Conservation (phyloP, 352 stramenopile species). For the Pelagophyceae sp. region DNA sequence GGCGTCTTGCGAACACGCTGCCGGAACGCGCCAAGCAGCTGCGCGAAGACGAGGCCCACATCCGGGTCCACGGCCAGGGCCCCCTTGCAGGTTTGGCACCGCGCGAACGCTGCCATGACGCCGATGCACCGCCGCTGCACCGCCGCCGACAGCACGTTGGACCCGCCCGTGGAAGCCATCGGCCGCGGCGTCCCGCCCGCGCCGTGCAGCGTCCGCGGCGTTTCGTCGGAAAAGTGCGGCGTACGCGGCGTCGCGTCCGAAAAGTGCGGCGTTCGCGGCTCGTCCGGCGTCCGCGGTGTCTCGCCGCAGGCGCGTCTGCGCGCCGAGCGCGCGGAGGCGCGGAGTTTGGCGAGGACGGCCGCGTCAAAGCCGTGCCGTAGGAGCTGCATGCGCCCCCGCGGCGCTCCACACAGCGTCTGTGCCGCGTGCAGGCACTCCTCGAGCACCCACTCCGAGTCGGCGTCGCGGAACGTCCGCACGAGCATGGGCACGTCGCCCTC, state of each 20-base stretch:
- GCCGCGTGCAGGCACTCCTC: not conserved
- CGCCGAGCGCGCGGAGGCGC: too few species aligned
- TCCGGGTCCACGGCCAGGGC: not conserved
- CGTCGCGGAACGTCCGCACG: not conserved
- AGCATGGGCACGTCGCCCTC: not conserved
- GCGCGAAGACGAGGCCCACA: not conserved
- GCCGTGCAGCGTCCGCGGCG: not conserved
- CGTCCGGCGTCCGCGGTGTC: too few species aligned
- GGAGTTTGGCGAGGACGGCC: not conserved
- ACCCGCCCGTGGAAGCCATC: not conserved
- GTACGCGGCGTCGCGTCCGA: too few species aligned
- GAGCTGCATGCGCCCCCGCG: not conserved
- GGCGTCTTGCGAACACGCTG: too few species aligned
- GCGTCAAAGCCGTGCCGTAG: not conserved
- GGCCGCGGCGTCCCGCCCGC: too few species aligned
- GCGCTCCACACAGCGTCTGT: not conserved
- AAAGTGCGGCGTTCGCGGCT: not conserved
- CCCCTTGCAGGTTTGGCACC: too few species aligned
- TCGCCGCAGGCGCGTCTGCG: not conserved
- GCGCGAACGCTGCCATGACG: not conserved
- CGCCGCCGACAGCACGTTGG: too few species aligned
- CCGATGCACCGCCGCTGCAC: not conserved
- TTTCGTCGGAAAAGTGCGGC: too few species aligned
- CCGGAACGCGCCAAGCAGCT: not conserved
- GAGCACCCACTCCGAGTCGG: not conserved